Evolutionary conservation across 176 grass and related monocot species (phyloP), one percentile per base, ranked within the genome.

Genomic region (Oryza glumipatula): DNA sequence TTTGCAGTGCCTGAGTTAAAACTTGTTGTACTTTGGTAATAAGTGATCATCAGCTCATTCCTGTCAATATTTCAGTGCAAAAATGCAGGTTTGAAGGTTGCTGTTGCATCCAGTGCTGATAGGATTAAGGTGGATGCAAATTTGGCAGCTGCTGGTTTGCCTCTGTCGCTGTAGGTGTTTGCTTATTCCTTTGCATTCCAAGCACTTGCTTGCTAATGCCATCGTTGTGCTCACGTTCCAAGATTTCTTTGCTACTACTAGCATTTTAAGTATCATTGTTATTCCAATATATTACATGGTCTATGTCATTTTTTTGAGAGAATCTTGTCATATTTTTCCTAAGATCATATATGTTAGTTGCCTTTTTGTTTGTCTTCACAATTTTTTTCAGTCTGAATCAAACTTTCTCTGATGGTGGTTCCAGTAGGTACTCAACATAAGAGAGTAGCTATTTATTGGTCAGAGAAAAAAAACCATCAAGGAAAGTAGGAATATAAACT

Each of bases 51-150:
- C 74, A 7, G 43, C 41, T 80, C 64, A 16, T 77, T 80, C 9
- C 60, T 80, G 67, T 48, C 56, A 82, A 81, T 58, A 69, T 44
- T 44, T 44, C 77, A 99, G 96, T 96, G 96, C 92, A 99, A 99
- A 88, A 80, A 82, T 90, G 83, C 68, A 38, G 93, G 93, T 78
- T 74, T 99, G 39, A 99, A 99, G 85, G 81, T 99, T 69, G 96
- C 96, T 73, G 93, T 99, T 90, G 93, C 96, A 61, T 99, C 96
- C 73, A 99, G 91, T 35, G 96, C 96, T 12, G 93, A 99, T 82
- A 92, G 93, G 82, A 88, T 96, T 88, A 98, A 98, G 74, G 89
- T 98, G 65, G 91, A 98, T 79, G 93, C 93, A 67, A 98, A 98
- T 88, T 85, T 98, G 76, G 84, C 96, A 72, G 96, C 93, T 71